phyloP scores from a whole-genome alignment of 2,329 filamentous ascomycete species.

The Curvularia verruculosa region DNA sequence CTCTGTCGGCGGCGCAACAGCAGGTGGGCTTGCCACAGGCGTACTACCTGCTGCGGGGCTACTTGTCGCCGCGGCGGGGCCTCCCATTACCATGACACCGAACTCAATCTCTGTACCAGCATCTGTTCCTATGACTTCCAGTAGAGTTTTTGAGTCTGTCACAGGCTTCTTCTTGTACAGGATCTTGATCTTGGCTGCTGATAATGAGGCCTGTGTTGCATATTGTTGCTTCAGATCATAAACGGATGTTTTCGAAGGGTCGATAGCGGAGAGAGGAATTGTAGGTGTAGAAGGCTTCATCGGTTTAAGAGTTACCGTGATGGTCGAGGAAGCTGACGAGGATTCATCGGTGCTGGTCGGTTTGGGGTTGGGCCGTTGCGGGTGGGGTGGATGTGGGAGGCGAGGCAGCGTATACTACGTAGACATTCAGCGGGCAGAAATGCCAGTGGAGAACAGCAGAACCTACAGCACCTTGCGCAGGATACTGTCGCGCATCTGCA shows the following conservation, averaged over 20 bases:
- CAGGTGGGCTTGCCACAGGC: conserved; percentile 54
- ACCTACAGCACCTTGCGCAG: conserved; percentile 75
- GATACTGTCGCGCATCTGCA: conserved; percentile 81
- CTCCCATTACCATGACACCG: conserved; percentile 85
- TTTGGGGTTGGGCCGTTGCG: conserved; percentile 53
- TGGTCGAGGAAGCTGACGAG: conserved; percentile 46
- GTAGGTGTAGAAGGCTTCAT: conserved; percentile 66
- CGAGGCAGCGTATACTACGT: conserved; percentile 73
- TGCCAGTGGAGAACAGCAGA: conserved; percentile 31
- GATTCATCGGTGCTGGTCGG: conserved; percentile 51
- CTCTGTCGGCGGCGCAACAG: conserved; percentile 61
- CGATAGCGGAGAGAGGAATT: conserved; percentile 68
- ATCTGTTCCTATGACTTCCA: conserved; percentile 69
- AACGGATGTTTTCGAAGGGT: conserved; percentile 72
- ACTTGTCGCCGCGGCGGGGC: conserved; percentile 52
- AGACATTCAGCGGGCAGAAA: conserved; percentile 7
- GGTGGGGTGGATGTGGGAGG: conserved; percentile 61
- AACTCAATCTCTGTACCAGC: conserved; percentile 69
- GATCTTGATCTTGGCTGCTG: conserved; percentile 77
- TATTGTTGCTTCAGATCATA: conserved; percentile 78
- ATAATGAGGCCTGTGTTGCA: conserved; percentile 64
- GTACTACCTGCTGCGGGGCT: conserved; percentile 47
- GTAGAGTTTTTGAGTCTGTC: conserved; percentile 75
- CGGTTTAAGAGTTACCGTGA: conserved; percentile 71
- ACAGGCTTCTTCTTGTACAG: conserved; percentile 88